These are phyloP conservation scores for Aquilaria sinensis DNA, from an alignment of 345 rosid genomes.

Conservation along the genomic window DNA sequence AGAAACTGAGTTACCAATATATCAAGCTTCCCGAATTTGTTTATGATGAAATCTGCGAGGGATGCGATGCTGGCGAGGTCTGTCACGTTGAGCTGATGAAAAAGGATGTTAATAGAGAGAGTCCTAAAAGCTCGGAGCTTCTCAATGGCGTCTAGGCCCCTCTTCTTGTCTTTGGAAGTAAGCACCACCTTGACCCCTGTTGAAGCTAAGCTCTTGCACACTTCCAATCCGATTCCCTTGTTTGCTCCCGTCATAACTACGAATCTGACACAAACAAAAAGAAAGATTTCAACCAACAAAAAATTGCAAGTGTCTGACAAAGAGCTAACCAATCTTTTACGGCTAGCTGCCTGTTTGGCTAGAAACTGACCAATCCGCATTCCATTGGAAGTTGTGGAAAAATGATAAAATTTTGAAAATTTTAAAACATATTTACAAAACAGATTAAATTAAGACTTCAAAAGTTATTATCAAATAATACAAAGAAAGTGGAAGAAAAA, in stretches of 20 bases:
- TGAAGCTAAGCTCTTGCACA: constrained; percentile 17
- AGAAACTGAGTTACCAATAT: constrained; percentile 9
- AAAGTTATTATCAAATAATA: too few relatives aligned
- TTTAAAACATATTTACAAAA: too few relatives aligned
- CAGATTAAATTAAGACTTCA: too few relatives aligned
- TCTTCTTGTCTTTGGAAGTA: constrained; percentile 24
- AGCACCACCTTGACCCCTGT: constrained; percentile 18
- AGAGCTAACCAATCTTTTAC: too few relatives aligned
- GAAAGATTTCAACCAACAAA: too few relatives aligned
- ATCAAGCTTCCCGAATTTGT: constrained; percentile 16
- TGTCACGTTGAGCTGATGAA: constrained; percentile 21
- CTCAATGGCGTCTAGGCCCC: constrained; percentile 18
- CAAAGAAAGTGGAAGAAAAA: too few relatives aligned
- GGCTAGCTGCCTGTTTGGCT: too few relatives aligned
- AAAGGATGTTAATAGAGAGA: constrained; percentile 12
- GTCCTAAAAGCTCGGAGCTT: constrained; percentile 7
- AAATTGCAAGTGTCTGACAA: too few relatives aligned
- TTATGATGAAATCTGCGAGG: constrained; percentile 19
- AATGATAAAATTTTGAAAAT: too few relatives aligned
- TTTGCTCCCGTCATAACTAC: constrained; percentile 35
- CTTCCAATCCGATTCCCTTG: constrained; percentile 35
- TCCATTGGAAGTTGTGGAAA: too few relatives aligned
- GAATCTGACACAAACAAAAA: constrained; percentile 13
- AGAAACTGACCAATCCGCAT: too few relatives aligned
- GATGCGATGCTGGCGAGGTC: constrained; percentile 16